Base-by-base conservation (phyloP, 2,329 filamentous ascomycete species). In the Xylaria sp. region DNA sequence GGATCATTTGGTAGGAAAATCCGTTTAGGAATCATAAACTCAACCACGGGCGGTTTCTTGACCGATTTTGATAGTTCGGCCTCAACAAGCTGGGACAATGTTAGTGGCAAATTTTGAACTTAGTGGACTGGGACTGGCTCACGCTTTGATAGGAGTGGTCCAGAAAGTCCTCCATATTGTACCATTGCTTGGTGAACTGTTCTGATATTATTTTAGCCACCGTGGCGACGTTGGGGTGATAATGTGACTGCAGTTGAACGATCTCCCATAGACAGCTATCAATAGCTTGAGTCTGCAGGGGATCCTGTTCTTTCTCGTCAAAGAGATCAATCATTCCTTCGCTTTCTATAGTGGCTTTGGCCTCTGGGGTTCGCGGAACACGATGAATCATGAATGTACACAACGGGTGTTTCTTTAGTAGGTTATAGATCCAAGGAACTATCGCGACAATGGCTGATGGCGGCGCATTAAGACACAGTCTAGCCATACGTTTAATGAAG, bases 371-470 rank as follows among this genome's bases (percentile, higher is more conserved):
- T 57, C 85, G 86, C 46, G 87, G 84, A 68, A 89, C 89, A 64
- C 96, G 90, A 80, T 99, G 97, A 74, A 99, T 89, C 94, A 99
- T 97, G 77, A 97, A 98, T 0, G 95, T 97, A 78, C 94, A 97
- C 1, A 91, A 90, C 0, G 95, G 95, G 79, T 99, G 96, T 73
- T 88, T 88, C 81, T 93, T 96, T 79, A 99, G 87, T 74, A 97
- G 87, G 81, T 99, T 99, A 85, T 99, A 99, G 61, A 95, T 90
- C 90, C 94, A 98, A 0, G 96, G 97, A 10, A 98, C 86, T 55
- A 97, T 90, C 63, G 90, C 91, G 18, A 98, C 94, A 63, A 98
- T 92, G 37, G 94, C 94, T 41, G 93, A 90, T 1, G 97, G 96
- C 2, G 97, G 95, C 0, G 94, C 94, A 76, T 93, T 90, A n/a